Percentiles rank a stretch among this genome's conserved stretches.
phyloP scores from a whole-genome alignment of 768 basidiomycete species.

The Pholiota molesta region DNA sequence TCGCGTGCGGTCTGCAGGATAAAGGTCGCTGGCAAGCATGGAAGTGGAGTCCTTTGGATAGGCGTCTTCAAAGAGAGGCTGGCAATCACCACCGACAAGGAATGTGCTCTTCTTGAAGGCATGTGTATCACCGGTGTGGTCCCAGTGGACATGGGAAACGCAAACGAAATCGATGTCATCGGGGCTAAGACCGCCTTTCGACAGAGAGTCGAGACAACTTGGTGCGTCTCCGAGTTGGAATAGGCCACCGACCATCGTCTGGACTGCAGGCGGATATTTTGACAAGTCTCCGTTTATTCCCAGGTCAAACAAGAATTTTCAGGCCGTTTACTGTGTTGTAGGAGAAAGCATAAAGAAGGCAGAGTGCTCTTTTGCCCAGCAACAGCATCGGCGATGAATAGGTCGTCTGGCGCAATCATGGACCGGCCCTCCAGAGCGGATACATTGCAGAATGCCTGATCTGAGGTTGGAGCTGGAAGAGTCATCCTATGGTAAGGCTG shows the following conservation, averaged over 20 bases:
- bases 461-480: slow-evolving; percentile 6
- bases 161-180: slow-evolving; percentile 45
- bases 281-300: slow-evolving; percentile 10
- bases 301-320: slow-evolving; percentile 16
- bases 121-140: slow-evolving; percentile 50
- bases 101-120: slow-evolving; percentile 50
- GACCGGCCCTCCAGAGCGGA: slow-evolving; percentile 16
- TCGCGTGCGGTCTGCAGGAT: slow-evolving; percentile 39
- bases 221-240: slow-evolving; percentile 29
- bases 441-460: slow-evolving; percentile 16
- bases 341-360: slow-evolving; percentile 13
- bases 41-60: slow-evolving; percentile 45
- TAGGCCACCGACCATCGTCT: neutral
- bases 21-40: slow-evolving; percentile 30
- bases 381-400: slow-evolving; percentile 14
- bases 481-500: neutral
- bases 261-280: slow-evolving; percentile 10
- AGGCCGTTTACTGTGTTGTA: slow-evolving; percentile 13
- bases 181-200: slow-evolving; percentile 48
- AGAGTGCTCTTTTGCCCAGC: slow-evolving; percentile 1
- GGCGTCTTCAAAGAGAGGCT: slow-evolving; percentile 35
- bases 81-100: slow-evolving; percentile 46
- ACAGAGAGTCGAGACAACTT: slow-evolving; percentile 47
- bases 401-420: neutral
- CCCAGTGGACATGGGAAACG: slow-evolving; percentile 58